A percentile compares a stretch with the other conserved stretches of the same genome.
Evolutionary conservation across 257 asterid species (phyloP).

Genomic region (Prunella vulgaris): DNA sequence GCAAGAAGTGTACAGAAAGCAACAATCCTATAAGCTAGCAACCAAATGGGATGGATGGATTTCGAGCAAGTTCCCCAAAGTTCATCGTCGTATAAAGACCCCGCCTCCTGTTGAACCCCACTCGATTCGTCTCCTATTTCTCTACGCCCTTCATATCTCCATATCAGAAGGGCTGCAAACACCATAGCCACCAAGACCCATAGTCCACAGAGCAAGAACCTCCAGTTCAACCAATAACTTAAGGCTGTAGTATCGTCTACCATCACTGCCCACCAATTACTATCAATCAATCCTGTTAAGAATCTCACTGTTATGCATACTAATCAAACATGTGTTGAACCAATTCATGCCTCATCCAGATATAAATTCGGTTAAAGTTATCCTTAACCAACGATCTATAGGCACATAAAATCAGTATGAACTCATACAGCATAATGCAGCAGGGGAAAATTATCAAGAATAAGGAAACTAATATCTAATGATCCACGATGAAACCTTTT

Average conservation of each 20-base stretch:
- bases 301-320: slow-evolving; percentile 28
- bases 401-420: not conserved
- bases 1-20: slow-evolving; percentile 51
- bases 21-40: slow-evolving; percentile 59
- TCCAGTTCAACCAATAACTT: slow-evolving; percentile 86
- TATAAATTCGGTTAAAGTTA: too few species aligned
- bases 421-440: slow-evolving; percentile 8
- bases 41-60: slow-evolving; percentile 61
- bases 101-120: slow-evolving; percentile 28
- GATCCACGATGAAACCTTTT: too few species aligned
- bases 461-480: too few species aligned
- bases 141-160: slow-evolving; percentile 65
- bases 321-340: not conserved
- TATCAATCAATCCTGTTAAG: slow-evolving; percentile 43
- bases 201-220: slow-evolving; percentile 58
- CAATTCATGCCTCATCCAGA: not conserved
- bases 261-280: too few species aligned
- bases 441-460: not conserved
- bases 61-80: slow-evolving; percentile 66
- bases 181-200: slow-evolving; percentile 43
- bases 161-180: slow-evolving; percentile 48
- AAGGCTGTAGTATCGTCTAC: slow-evolving; percentile 48
- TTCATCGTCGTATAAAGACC: slow-evolving; percentile 51
- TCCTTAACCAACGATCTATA: not conserved
- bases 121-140: slow-evolving; percentile 22